These are phyloP conservation scores for Chlorella vulgaris DNA, from an alignment of 139 green algal species.

Conservation along the genomic window DNA sequence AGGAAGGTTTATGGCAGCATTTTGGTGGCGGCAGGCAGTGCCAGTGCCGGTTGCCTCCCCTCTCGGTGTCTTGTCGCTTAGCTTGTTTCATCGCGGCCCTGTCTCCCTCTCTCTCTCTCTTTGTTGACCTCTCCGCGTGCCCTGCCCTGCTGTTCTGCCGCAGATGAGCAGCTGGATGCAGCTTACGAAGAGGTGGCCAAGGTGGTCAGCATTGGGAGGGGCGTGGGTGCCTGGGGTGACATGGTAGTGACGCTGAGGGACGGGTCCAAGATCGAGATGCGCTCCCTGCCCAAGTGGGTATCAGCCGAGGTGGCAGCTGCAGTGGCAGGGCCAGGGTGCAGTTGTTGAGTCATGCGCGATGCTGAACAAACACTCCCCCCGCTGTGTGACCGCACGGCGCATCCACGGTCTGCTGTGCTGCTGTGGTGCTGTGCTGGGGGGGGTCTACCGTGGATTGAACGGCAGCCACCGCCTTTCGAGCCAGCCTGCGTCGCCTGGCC, in stretches of 20 bases:
- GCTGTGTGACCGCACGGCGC: no score
- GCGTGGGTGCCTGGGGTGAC: constrained; percentile 88
- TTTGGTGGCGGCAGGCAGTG: no score
- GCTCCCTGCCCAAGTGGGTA: constrained; percentile 73
- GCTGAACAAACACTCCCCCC: neutral
- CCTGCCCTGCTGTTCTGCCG: neutral
- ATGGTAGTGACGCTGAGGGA: constrained; percentile 87
- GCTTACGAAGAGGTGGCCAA: constrained; percentile 77
- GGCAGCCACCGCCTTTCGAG: no score
- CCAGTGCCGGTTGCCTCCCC: no score
- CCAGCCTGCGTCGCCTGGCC: neutral
- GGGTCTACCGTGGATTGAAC: no score
- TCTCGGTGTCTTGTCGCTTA: no score
- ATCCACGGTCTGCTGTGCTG: no score
- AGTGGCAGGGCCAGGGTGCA: no score
- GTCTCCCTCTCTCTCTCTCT: neutral
- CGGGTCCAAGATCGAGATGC: constrained; percentile 83
- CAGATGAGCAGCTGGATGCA: constrained; percentile 68
- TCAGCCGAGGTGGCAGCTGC: neutral
- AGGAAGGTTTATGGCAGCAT: no score
- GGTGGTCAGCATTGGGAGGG: constrained; percentile 76
- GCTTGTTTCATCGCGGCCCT: no score
- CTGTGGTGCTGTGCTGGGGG: no score
- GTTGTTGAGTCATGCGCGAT: no score
- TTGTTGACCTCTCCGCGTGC: neutral